A percentile compares a stretch with the other conserved stretches of the same genome.
Evolutionary conservation across 805 yeast species (phyloP).

Genomic region (Dipodascus geniculatus): DNA sequence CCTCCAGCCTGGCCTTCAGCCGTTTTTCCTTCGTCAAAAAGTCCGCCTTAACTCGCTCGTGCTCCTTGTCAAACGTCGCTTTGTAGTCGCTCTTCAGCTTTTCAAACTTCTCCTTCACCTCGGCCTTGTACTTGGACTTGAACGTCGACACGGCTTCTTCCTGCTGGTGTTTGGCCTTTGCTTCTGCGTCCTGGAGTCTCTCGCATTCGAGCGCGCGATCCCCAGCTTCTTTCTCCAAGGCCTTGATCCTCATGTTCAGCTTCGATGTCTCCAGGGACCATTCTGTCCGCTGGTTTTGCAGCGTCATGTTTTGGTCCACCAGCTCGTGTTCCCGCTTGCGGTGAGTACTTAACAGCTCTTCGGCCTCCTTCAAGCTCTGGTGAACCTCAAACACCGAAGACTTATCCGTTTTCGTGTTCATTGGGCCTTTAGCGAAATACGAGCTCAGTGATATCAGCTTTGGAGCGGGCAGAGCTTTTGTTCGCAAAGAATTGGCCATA

Average conservation of each 20-base stretch:
- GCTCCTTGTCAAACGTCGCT: conserved; percentile 10
- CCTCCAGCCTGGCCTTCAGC: not conserved
- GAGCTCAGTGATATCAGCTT: not conserved
- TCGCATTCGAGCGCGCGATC: not conserved
- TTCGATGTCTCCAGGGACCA: not conserved
- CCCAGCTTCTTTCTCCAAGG: not conserved
- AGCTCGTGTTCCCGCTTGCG: not conserved
- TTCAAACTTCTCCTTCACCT: conserved; percentile 10
- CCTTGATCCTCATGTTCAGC: not conserved
- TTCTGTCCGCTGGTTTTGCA: not conserved
- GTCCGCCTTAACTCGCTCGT: not conserved
- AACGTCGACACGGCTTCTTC: not conserved
- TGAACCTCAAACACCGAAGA: not conserved
- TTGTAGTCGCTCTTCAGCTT: conserved; percentile 14
- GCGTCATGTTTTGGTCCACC: not conserved
- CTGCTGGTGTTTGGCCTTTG: not conserved
- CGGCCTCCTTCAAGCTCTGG: not conserved
- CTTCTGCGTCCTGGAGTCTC: not conserved
- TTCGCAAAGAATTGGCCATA: no score
- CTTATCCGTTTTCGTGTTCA: not conserved
- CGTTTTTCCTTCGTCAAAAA: not conserved
- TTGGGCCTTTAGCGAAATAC: no score
- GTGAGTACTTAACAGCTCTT: not conserved
- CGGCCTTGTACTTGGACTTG: not conserved
- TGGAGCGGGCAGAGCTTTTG: not conserved